Percentiles rank a stretch among this genome's conserved stretches.
Evolutionary conservation across 345 rosid species (phyloP).

Genomic region (Erysimum cheiranthoides): DNA sequence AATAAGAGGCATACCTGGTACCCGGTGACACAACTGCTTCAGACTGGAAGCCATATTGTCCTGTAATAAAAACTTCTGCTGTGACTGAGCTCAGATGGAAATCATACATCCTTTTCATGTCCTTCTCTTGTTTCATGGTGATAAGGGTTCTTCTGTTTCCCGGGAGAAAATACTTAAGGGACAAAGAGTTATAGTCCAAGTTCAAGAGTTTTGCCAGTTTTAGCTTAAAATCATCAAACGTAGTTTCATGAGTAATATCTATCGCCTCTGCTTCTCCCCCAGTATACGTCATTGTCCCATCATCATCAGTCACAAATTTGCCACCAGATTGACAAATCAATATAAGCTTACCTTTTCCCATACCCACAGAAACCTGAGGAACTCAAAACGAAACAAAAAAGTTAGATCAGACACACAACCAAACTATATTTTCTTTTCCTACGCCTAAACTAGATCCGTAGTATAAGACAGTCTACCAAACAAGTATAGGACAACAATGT

Average conservation of each 20-base stretch:
- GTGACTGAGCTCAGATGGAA: conserved; percentile 71
- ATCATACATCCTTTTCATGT: conserved; percentile 81
- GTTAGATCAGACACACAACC: conserved; percentile 17
- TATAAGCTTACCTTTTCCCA: conserved; percentile 89
- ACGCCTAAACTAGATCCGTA: not conserved
- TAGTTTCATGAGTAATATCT: conserved; percentile 69
- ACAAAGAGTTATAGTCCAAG: conserved; percentile 65
- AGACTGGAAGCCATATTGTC: conserved; percentile 65
- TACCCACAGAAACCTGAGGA: conserved; percentile 41
- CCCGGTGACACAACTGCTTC: conserved; percentile 40
- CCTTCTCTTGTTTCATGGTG: conserved; percentile 71
- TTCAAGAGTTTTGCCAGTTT: conserved; percentile 75
- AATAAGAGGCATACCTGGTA: conserved; percentile 55
- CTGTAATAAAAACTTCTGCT: conserved; percentile 72
- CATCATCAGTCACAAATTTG: conserved; percentile 65
- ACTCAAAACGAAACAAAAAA: not conserved
- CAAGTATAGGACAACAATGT: not conserved
- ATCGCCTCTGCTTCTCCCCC: conserved; percentile 92
- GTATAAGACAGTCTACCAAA: not conserved
- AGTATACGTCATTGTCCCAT: conserved; percentile 67
- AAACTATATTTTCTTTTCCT: not conserved
- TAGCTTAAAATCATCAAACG: conserved; percentile 71
- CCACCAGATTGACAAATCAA: conserved; percentile 89
- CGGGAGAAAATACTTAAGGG: conserved; percentile 89
- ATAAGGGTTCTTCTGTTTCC: conserved; percentile 75